Percentiles rank a stretch among this genome's conserved stretches.
Conservation (phyloP, 129 eudicot genomes). For the Lonicera japonica region DNA sequence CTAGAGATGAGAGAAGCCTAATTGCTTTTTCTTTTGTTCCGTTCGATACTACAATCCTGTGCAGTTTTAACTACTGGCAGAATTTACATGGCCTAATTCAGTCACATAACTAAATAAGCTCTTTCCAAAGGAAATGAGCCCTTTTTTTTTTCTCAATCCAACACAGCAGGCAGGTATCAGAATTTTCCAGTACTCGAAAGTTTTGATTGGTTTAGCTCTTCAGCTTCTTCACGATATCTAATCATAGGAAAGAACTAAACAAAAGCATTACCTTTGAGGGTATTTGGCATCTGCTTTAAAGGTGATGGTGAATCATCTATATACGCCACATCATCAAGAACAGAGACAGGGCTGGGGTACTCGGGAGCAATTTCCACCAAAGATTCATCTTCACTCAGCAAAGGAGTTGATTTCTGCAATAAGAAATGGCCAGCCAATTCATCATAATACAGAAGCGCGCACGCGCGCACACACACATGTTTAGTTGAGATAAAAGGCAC, state of each 20-base stretch:
- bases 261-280: slow-evolving; percentile 36
- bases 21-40: neutral
- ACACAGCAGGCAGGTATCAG: no score
- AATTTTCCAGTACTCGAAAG: no score
- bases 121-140: no score
- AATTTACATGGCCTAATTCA: neutral
- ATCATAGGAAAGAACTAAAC: neutral
- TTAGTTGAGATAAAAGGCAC: neutral
- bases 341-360: slow-evolving; percentile 89
- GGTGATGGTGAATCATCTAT: slow-evolving; percentile 70
- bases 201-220: no score
- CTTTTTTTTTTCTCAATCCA: no score
- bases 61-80: neutral
- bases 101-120: neutral
- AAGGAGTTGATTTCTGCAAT: slow-evolving; percentile 40
- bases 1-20: neutral
- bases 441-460: neutral
- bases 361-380: slow-evolving; percentile 37
- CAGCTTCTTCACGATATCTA: no score
- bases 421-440: slow-evolving; percentile 13
- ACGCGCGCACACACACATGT: no score
- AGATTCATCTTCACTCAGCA: slow-evolving; percentile 44
- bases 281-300: slow-evolving; percentile 38
- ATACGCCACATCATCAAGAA: slow-evolving; percentile 54
- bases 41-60: no score